Conservation (phyloP, 2,329 filamentous ascomycete species). For the Verticillium alfalfae region DNA sequence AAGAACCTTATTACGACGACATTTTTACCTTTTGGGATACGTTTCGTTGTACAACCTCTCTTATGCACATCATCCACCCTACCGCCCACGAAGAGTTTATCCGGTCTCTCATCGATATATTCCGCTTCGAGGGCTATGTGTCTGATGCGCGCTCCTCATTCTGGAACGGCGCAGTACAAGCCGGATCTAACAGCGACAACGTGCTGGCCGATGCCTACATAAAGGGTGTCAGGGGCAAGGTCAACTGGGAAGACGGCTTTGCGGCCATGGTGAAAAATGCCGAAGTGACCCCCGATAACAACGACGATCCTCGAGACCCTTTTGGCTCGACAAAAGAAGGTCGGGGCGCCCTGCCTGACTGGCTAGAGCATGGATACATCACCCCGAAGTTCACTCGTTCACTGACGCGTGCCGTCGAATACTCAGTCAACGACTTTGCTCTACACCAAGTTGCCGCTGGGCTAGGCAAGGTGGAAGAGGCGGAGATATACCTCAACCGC, state of each 20-base stretch:
- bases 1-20: slow-evolving; percentile 67
- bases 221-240: slow-evolving; percentile 56
- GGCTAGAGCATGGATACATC: slow-evolving; percentile 60
- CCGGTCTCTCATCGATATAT: slow-evolving; percentile 63
- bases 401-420: slow-evolving; percentile 61
- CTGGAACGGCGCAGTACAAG: slow-evolving; percentile 64
- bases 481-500: slow-evolving; percentile 53
- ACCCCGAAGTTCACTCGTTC: slow-evolving; percentile 56
- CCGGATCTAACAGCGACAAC: slow-evolving; percentile 66
- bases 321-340: slow-evolving; percentile 63
- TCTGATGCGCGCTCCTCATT: slow-evolving; percentile 63
- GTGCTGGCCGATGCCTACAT: slow-evolving; percentile 68
- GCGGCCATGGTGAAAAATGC: slow-evolving; percentile 62
- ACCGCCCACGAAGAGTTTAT: slow-evolving; percentile 59
- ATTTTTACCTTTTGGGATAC: slow-evolving; percentile 65
- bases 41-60: slow-evolving; percentile 59
- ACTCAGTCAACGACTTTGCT: slow-evolving; percentile 63
- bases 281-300: slow-evolving; percentile 55
- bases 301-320: slow-evolving; percentile 48
- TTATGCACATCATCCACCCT: slow-evolving; percentile 62
- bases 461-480: slow-evolving; percentile 43
- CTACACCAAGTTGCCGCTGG: slow-evolving; percentile 60
- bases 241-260: slow-evolving; percentile 61
- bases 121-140: slow-evolving; percentile 57
- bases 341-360: slow-evolving; percentile 63